Conservation (phyloP, 2,329 filamentous ascomycete genomes). For the Cladosporium sp. region DNA sequence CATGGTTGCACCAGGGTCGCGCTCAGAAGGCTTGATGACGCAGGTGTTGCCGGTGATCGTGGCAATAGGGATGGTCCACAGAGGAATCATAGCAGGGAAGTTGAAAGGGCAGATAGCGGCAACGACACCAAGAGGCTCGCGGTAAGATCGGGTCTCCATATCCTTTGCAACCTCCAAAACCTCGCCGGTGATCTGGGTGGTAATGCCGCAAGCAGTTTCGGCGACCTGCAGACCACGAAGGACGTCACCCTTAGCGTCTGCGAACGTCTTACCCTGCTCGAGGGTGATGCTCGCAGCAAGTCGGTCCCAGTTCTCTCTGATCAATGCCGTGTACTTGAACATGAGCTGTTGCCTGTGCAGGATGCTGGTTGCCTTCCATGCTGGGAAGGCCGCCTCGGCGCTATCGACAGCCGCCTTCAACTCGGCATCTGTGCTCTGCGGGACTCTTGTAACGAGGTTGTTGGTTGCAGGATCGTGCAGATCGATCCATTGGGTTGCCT, state of each 20-base stretch:
- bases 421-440: conserved; percentile 75
- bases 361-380: conserved; percentile 68
- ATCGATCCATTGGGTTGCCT: conserved; percentile 69
- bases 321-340: conserved; percentile 78
- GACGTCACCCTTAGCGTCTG: conserved; percentile 77
- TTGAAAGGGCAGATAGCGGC: conserved; percentile 87
- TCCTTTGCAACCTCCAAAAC: conserved; percentile 82
- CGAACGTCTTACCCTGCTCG: conserved; percentile 85
- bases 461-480: conserved; percentile 80
- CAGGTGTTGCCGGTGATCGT: conserved; percentile 80
- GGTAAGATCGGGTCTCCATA: conserved; percentile 82
- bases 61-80: conserved; percentile 86
- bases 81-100: conserved; percentile 87
- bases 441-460: conserved; percentile 77
- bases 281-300: conserved; percentile 80
- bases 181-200: conserved; percentile 77
- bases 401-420: conserved; percentile 70
- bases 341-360: conserved; percentile 76
- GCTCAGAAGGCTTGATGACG: conserved; percentile 81
- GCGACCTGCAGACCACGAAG: conserved; percentile 79
- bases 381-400: conserved; percentile 69
- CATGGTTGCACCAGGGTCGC: conserved; percentile 79
- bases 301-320: conserved; percentile 80
- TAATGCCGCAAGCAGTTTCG: conserved; percentile 75
- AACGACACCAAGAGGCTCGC: conserved; percentile 74